Base-by-base conservation (phyloP, 257 asterid genomes). In the Solanum tarijense region DNA sequence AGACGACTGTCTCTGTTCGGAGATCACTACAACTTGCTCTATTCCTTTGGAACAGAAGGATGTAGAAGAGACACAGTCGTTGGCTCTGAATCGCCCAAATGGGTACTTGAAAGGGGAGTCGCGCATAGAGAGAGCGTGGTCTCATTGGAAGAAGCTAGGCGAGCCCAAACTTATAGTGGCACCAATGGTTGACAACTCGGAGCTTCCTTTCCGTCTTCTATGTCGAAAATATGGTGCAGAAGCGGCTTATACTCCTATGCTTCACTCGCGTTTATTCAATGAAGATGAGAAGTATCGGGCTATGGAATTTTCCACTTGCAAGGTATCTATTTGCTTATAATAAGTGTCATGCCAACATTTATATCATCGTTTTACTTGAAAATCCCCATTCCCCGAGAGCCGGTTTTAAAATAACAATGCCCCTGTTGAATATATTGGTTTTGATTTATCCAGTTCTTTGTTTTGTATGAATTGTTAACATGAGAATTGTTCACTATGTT, bases 161-260 rank as follows among this genome's bases (percentile, higher is more conserved):
- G 90, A 92, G 71, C 99, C 98, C 27, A 96, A 94, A 88, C 89
- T 89, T 87, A 85, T 94, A 58, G 99, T 96, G 58, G 99, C 99
- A 12, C 99, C 98, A 60, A 95, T 95, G 99, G 99, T 97, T 75
- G 99, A 96, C 90, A 96, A 97, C 92, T 97, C 99, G 62, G 99
- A 97, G 95, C 94, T 97, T 2, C 99, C 98, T 10, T 97, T 95
- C 90, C 98, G 99, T 32, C 38, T 95, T 92, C 98, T 96, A 82
- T 97, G 99, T 91, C 93, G 99, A 6, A 96, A 94, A 89, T 96
- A 94, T 90, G 99, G 99, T 36, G 99, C 99, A 29, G 90, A 94
- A 60, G 99, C 98, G 27, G 99, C 99, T 86, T 97, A 97, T 83
- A 97, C 99, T 13, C 99, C 99, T 9, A 96, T 97, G 99, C 95